Conservation (phyloP, 1,284 basidiomycete species). For the Ceratobasidium sp. region DNA sequence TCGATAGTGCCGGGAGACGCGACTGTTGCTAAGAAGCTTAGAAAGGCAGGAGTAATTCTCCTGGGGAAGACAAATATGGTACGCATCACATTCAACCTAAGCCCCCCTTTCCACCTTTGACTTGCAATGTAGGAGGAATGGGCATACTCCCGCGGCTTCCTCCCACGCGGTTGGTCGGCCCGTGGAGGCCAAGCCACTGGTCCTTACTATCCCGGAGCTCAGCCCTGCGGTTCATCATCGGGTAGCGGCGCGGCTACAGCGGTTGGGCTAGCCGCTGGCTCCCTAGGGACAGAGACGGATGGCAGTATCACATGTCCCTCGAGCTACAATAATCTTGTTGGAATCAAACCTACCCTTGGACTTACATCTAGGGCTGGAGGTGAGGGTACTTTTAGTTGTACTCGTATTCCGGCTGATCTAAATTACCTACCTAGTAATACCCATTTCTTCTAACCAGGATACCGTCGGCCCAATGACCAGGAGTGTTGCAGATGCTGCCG, state of each 20-base stretch:
- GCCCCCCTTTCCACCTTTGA: neutral
- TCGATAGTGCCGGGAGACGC: slow-evolving; percentile 75
- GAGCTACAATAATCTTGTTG: slow-evolving; percentile 66
- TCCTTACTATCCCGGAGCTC: slow-evolving; percentile 71
- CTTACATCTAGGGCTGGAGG: slow-evolving; percentile 74
- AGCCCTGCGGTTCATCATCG: slow-evolving; percentile 75
- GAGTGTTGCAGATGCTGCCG: slow-evolving; percentile 70
- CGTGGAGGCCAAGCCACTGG: slow-evolving; percentile 73
- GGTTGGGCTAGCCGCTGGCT: slow-evolving; percentile 71
- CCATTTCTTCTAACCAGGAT: slow-evolving; percentile 73
- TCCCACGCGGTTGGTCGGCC: slow-evolving; percentile 76
- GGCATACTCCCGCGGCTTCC: slow-evolving; percentile 69
- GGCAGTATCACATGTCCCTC: slow-evolving; percentile 71
- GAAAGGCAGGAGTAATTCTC: slow-evolving; percentile 73
- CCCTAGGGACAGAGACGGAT: slow-evolving; percentile 63
- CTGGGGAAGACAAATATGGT: slow-evolving; percentile 69
- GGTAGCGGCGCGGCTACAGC: slow-evolving; percentile 73
- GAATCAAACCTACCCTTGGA: slow-evolving; percentile 74
- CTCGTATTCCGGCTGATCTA: neutral
- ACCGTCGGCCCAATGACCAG: slow-evolving; percentile 74
- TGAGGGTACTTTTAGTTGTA: slow-evolving; percentile 50
- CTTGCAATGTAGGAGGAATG: slow-evolving; percentile 66
- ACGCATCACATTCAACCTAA: neutral
- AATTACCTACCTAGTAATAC: slow-evolving; percentile 65
- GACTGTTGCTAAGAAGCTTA: slow-evolving; percentile 69